Conservation (phyloP, 2,329 filamentous ascomycete species). For the Exophiala viscosa region DNA sequence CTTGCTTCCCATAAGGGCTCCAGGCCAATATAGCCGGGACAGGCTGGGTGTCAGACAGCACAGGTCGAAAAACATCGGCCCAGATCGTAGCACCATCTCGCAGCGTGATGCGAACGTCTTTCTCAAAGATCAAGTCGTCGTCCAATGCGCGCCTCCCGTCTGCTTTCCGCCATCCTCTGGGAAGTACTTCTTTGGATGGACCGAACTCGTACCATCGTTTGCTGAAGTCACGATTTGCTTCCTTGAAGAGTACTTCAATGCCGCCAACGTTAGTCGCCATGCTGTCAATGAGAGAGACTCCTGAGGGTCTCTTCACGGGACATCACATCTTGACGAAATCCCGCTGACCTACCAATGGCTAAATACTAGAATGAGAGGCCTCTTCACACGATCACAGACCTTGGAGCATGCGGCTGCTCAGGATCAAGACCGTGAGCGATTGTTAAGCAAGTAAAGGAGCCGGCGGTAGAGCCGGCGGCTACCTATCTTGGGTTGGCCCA, state of each 20-base stretch:
- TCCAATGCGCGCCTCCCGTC: slow-evolving; percentile 14
- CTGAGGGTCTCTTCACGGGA: background rate
- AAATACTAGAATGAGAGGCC: background rate
- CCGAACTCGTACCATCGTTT: slow-evolving; percentile 23
- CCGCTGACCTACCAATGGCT: background rate
- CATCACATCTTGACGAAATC: background rate
- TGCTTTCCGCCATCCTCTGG: slow-evolving; percentile 24
- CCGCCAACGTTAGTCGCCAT: slow-evolving; percentile 7
- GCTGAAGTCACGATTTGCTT: slow-evolving; percentile 17
- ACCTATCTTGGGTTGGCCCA: no score
- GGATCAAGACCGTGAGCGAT: no score
- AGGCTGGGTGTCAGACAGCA: slow-evolving; percentile 1
- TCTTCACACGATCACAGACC: background rate
- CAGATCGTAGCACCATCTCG: slow-evolving; percentile 30
- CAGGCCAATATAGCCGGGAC: slow-evolving; percentile 32
- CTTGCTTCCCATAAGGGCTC: slow-evolving; percentile 33
- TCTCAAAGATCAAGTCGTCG: slow-evolving; percentile 26
- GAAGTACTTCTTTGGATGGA: slow-evolving; percentile 19
- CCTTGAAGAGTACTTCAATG: slow-evolving; percentile 7
- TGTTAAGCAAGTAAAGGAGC: no score
- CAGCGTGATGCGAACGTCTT: slow-evolving; percentile 27
- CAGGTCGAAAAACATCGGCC: slow-evolving; percentile 31
- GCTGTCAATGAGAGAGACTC: background rate
- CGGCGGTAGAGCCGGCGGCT: no score
- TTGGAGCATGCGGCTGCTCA: no score